Percentiles rank a stretch among this genome's conserved stretches.
These are phyloP conservation scores for Kwoniella europaea DNA, from an alignment of 768 basidiomycete genomes.

Conservation along the genomic window DNA sequence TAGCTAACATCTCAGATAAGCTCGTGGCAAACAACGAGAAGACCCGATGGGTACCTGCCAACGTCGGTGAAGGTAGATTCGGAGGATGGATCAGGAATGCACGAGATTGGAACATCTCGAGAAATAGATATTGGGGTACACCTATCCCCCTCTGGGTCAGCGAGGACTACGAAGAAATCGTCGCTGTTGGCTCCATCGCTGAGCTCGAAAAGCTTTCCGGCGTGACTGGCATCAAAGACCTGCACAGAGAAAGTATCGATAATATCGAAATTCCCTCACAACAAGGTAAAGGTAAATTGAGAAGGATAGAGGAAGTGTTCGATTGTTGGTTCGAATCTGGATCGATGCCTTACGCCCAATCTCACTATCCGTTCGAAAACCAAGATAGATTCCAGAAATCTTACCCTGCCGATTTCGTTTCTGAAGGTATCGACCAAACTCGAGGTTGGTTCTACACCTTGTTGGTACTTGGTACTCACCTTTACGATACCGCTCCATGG, in stretches of 20 bases:
- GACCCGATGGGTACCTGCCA: conserved; percentile 94
- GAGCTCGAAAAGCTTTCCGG: conserved; percentile 88
- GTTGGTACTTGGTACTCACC: conserved; percentile 91
- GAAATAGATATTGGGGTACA: conserved; percentile 98
- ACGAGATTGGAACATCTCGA: conserved; percentile 99
- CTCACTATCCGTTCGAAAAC: conserved; percentile 98
- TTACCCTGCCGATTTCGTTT: conserved; percentile 95
- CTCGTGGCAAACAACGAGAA: conserved; percentile 87
- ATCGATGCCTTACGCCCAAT: conserved; percentile 99
- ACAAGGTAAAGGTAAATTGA: conserved; percentile 80
- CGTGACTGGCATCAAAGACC: conserved; percentile 77
- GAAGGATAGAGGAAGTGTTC: conserved; percentile 95
- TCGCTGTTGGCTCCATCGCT: conserved; percentile 83
- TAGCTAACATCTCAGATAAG: conserved; percentile 79
- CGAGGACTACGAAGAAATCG: conserved; percentile 88
- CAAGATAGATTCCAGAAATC: conserved; percentile 79
- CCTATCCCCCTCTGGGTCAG: conserved; percentile 96
- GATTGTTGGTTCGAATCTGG: conserved; percentile 99
- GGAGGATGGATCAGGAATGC: conserved; percentile 98
- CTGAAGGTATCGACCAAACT: conserved; percentile 98
- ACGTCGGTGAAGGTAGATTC: conserved; percentile 87
- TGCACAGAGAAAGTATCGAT: conserved; percentile 94
- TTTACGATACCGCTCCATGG: conserved; percentile 94
- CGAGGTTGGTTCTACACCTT: conserved; percentile 99
- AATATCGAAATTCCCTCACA: conserved; percentile 93